phyloP scores from a whole-genome alignment of 371 early-diverging fungal genomes.

The Actinomucor elegans region DNA sequence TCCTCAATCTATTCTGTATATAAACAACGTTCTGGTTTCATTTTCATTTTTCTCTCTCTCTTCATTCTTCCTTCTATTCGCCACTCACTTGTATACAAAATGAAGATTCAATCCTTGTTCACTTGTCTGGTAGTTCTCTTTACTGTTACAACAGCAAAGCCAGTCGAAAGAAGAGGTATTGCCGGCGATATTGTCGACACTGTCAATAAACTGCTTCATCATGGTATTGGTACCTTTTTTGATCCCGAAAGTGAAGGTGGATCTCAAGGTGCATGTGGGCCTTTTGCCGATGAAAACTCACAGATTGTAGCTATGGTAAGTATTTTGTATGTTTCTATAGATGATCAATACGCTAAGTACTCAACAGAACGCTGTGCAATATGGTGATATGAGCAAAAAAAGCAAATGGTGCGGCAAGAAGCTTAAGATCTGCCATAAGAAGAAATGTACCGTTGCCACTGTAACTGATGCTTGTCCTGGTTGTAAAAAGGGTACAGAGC shows the following conservation, averaged over 20 bases:
- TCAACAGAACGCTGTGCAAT: slow-evolving; percentile 35
- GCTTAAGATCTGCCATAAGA: slow-evolving; percentile 25
- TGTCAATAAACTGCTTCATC: slow-evolving; percentile 1
- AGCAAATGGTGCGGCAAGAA: slow-evolving; percentile 44
- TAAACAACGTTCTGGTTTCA: too few relatives aligned
- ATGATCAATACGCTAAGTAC: too few relatives aligned
- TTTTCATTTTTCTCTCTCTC: background rate
- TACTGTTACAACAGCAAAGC: background rate
- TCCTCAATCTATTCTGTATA: too few relatives aligned
- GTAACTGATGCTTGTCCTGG: slow-evolving; percentile 39
- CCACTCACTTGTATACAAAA: background rate
- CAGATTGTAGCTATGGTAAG: slow-evolving; percentile 40
- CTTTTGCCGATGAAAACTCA: slow-evolving; percentile 25
- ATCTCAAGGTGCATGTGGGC: slow-evolving; percentile 34
- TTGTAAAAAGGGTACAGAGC: slow-evolving; percentile 27
- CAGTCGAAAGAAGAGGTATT: slow-evolving; percentile 17
- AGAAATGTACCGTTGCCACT: slow-evolving; percentile 25
- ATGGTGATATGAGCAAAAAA: slow-evolving; percentile 29
- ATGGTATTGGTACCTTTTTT: slow-evolving; percentile 30
- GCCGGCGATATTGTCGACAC: slow-evolving; percentile 3
- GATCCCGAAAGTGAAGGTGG: slow-evolving; percentile 35
- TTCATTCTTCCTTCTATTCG: background rate
- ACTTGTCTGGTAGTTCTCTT: background rate
- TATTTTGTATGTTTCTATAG: too few relatives aligned
- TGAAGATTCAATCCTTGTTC: slow-evolving; percentile 6